These are phyloP conservation scores for Herpotrichia juniperi DNA, from an alignment of 2,329 filamentous ascomycete species.

Conservation along the genomic window DNA sequence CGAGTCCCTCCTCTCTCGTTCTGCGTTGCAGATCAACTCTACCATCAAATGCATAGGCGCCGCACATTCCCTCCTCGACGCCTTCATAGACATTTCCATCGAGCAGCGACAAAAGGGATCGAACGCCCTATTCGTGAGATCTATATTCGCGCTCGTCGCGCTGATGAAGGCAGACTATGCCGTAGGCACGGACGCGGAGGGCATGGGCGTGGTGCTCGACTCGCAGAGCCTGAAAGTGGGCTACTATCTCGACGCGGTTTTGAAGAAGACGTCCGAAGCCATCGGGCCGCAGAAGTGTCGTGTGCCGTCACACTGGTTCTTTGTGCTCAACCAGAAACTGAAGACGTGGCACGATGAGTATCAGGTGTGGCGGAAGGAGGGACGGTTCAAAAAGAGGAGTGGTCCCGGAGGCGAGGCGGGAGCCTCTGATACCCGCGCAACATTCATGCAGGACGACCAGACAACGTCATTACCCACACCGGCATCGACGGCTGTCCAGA, in stretches of 20 bases:
- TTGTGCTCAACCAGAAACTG: slow-evolving; percentile 36
- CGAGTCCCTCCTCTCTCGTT: slow-evolving; percentile 38
- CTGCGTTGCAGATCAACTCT: slow-evolving; percentile 42
- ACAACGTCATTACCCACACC: neutral
- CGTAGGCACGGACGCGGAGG: slow-evolving; percentile 38
- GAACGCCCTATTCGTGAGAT: slow-evolving; percentile 38
- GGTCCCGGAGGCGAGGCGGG: neutral
- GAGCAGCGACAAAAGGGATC: slow-evolving; percentile 31
- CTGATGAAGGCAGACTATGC: slow-evolving; percentile 44
- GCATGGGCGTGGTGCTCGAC: slow-evolving; percentile 40
- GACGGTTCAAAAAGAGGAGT: slow-evolving; percentile 28
- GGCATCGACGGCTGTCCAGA: neutral
- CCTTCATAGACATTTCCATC: slow-evolving; percentile 28
- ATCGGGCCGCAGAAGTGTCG: slow-evolving; percentile 38
- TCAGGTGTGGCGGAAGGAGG: slow-evolving; percentile 32
- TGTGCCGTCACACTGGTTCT: slow-evolving; percentile 39
- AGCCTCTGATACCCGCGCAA: neutral
- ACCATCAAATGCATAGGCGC: slow-evolving; percentile 41
- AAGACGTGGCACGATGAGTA: slow-evolving; percentile 41
- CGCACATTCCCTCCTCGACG: slow-evolving; percentile 40
- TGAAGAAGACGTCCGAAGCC: slow-evolving; percentile 28
- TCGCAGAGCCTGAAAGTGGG: slow-evolving; percentile 37
- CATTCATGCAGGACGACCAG: neutral
- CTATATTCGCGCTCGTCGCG: slow-evolving; percentile 38
- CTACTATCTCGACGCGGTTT: slow-evolving; percentile 33